Evolutionary conservation across 495 filamentous ascomycete genomes (phyloP), one percentile per base, ranked within the genome.

Genomic region (Aspergillus sclerotioniger): DNA sequence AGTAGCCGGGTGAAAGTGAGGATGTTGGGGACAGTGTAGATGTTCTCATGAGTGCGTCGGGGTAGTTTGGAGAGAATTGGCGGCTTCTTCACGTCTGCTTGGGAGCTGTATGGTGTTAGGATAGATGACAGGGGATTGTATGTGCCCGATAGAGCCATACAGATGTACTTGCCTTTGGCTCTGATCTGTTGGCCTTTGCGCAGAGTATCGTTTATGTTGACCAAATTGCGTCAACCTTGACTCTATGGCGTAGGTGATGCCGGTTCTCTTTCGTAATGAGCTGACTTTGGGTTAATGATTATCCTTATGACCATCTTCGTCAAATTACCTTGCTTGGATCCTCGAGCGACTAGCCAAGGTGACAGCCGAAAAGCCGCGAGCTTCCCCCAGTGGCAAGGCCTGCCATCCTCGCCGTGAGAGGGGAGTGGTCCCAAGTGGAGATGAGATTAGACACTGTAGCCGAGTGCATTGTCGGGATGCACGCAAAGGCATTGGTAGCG

Each of bases 1-100:
- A 95, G 58, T 35, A 98, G 81, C 12, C 94, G 88, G 6, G 90
- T 87, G 67, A 94, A 86, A 29, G 94, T 98, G 58, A 98, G 84
- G 58, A 92, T 75, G 71, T 98, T 98, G 28, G 94, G 94, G 47
- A 98, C 63, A 44, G 89, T 98, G 78, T 96, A 96, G 69, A 98
- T 96, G 64, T 98, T 94, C 72, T 98, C 94, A 65, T 87, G 92
- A 4, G 69, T 67, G 31, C 78, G 80, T 6, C 66, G 57, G 3
- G 80, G 71, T 19, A 88, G 73, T 33, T 76, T 68, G 10, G 84
- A 80, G 16, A 87, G 68, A 54, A 79, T 62, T 16, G 64, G 61
- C 8, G 71, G 64, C 37, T 71, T 72, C 41, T 68, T 69, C 5
- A 65, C 19, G 10, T 54, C 56, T 4, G 48, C 16, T 37, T 53